phyloP scores from a whole-genome alignment of 257 asterid species.

The Penstemon barbatus region DNA sequence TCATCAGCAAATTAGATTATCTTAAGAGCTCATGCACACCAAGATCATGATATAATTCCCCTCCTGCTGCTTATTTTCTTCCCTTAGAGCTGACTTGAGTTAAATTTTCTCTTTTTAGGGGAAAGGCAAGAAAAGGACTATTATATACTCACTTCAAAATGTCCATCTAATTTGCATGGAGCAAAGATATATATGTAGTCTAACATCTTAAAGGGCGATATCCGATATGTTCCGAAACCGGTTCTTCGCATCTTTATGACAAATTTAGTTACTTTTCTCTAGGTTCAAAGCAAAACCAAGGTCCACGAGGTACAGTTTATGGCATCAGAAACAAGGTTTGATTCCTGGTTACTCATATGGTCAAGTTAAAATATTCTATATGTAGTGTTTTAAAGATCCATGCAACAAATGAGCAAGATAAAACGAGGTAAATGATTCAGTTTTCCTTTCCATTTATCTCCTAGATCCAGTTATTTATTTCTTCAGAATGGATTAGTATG shows the following conservation, averaged over 20 bases:
- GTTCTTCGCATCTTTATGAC: background rate
- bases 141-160: background rate
- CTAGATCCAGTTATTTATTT: background rate
- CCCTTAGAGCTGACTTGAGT: too few relatives aligned
- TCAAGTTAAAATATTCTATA: background rate
- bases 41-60: too few relatives aligned
- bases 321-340: background rate
- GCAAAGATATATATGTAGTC: background rate
- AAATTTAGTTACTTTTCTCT: background rate
- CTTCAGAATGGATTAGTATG: background rate
- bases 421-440: background rate
- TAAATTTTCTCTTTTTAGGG: too few relatives aligned
- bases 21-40: too few relatives aligned
- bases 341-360: background rate
- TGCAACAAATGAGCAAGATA: background rate
- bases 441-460: background rate
- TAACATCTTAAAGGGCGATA: constrained; percentile 5
- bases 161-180: background rate
- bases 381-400: background rate
- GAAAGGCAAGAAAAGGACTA: too few relatives aligned
- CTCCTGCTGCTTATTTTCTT: too few relatives aligned
- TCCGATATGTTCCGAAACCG: constrained; percentile 12
- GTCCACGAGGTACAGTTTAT: background rate
- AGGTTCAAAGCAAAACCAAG: constrained; percentile 2
- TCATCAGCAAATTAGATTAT: too few relatives aligned